Percentiles rank a stretch among this genome's conserved stretches.
These are phyloP conservation scores for Pyrus bretschneideri DNA, from an alignment of 306 rosid genomes.

Conservation along the genomic window DNA sequence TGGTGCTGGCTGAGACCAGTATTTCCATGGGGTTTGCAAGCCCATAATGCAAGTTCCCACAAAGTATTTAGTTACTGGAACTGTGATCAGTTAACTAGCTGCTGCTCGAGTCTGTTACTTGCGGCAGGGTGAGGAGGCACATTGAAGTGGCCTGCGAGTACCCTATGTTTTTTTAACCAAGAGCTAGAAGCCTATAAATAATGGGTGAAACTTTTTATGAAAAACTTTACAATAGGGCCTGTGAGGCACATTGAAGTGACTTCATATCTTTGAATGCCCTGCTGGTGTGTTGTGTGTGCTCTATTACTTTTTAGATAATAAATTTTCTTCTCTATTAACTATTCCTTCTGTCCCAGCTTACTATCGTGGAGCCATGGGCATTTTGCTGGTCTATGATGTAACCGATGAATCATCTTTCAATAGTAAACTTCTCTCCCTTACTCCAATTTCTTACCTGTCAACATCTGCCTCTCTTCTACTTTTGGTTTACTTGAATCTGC, in stretches of 20 bases:
- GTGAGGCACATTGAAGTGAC: too few species aligned
- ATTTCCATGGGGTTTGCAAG: neutral
- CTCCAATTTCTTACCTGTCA: neutral
- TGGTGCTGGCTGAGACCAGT: neutral
- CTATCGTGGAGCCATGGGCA: slow-evolving; percentile 98
- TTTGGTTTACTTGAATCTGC: slow-evolving; percentile 3
- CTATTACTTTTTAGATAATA: neutral
- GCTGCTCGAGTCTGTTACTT: neutral
- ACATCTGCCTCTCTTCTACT: neutral
- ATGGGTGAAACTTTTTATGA: neutral
- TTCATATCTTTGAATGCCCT: neutral
- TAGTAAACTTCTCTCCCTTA: slow-evolving; percentile 42
- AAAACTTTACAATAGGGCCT: neutral
- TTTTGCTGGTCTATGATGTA: slow-evolving; percentile 88
- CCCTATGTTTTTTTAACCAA: neutral
- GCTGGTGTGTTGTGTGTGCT: neutral
- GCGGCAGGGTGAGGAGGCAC: neutral
- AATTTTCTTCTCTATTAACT: neutral
- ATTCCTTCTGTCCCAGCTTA: slow-evolving; percentile 54
- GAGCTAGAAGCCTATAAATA: neutral
- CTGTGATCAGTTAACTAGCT: neutral
- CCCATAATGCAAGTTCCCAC: neutral
- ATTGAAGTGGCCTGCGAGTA: neutral
- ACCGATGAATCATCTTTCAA: slow-evolving; percentile 94
- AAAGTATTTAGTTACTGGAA: neutral